These are phyloP conservation scores for Kurtzmaniella fragi DNA, from an alignment of 805 yeast genomes.

Conservation along the genomic window DNA sequence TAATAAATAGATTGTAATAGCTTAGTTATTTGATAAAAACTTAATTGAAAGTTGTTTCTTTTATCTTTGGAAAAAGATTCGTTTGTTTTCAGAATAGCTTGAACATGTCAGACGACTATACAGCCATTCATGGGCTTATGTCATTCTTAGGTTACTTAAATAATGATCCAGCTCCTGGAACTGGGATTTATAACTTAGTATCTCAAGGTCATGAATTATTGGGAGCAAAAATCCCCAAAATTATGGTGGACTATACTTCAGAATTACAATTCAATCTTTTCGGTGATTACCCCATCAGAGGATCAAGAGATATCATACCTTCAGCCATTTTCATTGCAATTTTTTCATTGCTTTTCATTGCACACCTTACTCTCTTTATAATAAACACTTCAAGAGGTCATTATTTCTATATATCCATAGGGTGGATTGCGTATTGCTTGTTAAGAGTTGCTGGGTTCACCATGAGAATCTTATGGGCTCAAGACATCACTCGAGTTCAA, in stretches of 20 bases:
- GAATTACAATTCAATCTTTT: slow-evolving; percentile 45
- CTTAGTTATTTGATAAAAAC: slow-evolving; percentile 1
- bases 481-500: slow-evolving; percentile 39
- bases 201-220: slow-evolving; percentile 27
- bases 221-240: slow-evolving; percentile 36
- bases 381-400: slow-evolving; percentile 53
- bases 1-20: no score
- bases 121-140: slow-evolving; percentile 27
- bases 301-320: slow-evolving; percentile 51
- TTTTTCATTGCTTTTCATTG: slow-evolving; percentile 44
- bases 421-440: slow-evolving; percentile 48
- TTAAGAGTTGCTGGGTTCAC: slow-evolving; percentile 56
- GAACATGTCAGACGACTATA: slow-evolving; percentile 10
- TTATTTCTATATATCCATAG: slow-evolving; percentile 50
- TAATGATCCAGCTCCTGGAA: slow-evolving; percentile 27
- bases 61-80: no score
- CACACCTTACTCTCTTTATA: slow-evolving; percentile 43
- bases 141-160: slow-evolving; percentile 22
- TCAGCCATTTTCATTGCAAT: slow-evolving; percentile 51
- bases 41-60: neutral
- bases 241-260: slow-evolving; percentile 31
- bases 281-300: slow-evolving; percentile 52
- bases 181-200: slow-evolving; percentile 20
- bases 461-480: slow-evolving; percentile 55
- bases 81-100: no score